A percentile compares a stretch with the other conserved stretches of the same genome.
These are phyloP conservation scores for Coprinopsis sp. DNA, from an alignment of 768 basidiomycete species.

Conservation along the genomic window DNA sequence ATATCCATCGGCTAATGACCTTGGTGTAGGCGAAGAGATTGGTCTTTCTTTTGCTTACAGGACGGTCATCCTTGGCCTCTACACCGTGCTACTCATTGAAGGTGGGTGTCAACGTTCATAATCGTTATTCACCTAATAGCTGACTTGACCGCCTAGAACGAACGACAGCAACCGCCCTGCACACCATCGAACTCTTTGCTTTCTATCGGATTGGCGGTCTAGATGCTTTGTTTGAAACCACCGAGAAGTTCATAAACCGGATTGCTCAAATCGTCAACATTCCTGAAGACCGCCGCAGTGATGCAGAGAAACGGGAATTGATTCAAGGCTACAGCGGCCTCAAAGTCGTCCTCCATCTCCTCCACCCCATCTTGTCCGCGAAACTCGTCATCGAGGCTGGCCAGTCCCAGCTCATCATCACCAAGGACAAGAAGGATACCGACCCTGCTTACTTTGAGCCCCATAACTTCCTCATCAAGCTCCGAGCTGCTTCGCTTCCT, in stretches of 20 bases:
- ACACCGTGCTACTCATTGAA: slow-evolving; percentile 43
- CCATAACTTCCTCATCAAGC: slow-evolving; percentile 78
- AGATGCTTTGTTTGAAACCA: slow-evolving; percentile 57
- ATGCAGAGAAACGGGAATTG: slow-evolving; percentile 57
- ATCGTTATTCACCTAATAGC: slow-evolving; percentile 8
- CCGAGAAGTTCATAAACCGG: slow-evolving; percentile 47
- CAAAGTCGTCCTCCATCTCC: slow-evolving; percentile 74
- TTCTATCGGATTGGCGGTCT: slow-evolving; percentile 73
- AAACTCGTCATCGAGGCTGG: slow-evolving; percentile 81
- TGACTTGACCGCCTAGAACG: slow-evolving; percentile 52
- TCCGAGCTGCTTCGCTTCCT: slow-evolving; percentile 69
- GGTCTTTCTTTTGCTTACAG: slow-evolving; percentile 39
- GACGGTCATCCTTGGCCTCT: slow-evolving; percentile 42
- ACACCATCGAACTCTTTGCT: slow-evolving; percentile 76
- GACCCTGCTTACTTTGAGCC: slow-evolving; percentile 81
- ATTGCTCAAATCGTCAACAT: slow-evolving; percentile 51
- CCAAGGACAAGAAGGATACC: slow-evolving; percentile 74
- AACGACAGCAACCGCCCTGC: slow-evolving; percentile 63
- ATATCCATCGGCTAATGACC: neutral
- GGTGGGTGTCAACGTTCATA: slow-evolving; percentile 27
- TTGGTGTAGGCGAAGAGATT: slow-evolving; percentile 19
- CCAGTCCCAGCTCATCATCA: slow-evolving; percentile 69
- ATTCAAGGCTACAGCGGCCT: slow-evolving; percentile 75
- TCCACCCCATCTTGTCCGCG: slow-evolving; percentile 72
- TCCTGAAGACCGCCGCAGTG: slow-evolving; percentile 52